These are phyloP conservation scores for Kandelia obovata DNA, from an alignment of 345 rosid genomes.

Conservation along the genomic window DNA sequence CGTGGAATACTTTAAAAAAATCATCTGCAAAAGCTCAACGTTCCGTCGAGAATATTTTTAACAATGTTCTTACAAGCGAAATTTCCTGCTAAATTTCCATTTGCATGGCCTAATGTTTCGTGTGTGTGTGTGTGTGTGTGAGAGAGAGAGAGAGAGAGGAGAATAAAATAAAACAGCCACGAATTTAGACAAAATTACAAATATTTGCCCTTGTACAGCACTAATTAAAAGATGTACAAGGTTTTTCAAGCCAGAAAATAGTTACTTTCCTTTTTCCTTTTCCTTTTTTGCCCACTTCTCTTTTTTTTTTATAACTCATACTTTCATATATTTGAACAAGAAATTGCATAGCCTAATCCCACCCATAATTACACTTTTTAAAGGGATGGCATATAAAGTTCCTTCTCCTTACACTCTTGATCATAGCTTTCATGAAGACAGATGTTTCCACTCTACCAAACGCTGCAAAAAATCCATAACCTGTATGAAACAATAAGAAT, in stretches of 20 bases:
- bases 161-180: slow-evolving; percentile 19
- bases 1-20: no score
- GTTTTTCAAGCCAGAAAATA: slow-evolving; percentile 15
- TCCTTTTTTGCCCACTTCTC: slow-evolving; percentile 11
- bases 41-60: no score
- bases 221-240: slow-evolving; percentile 36
- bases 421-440: slow-evolving; percentile 1
- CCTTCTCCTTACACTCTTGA: slow-evolving; percentile 18
- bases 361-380: slow-evolving; percentile 17
- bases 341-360: slow-evolving; percentile 22
- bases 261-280: background rate
- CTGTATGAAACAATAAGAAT: slow-evolving; percentile 26
- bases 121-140: background rate
- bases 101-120: no score
- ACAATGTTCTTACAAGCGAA: no score
- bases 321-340: slow-evolving; percentile 22
- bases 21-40: no score
- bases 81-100: no score
- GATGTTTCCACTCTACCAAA: slow-evolving; percentile 56
- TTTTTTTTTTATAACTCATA: background rate
- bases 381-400: slow-evolving; percentile 16
- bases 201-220: slow-evolving; percentile 21
- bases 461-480: slow-evolving; percentile 70
- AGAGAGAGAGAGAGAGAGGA: slow-evolving; percentile 2
- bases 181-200: slow-evolving; percentile 22